Conservation (phyloP, 2,329 filamentous ascomycete species). For the Pochonia chlamydosporia region DNA sequence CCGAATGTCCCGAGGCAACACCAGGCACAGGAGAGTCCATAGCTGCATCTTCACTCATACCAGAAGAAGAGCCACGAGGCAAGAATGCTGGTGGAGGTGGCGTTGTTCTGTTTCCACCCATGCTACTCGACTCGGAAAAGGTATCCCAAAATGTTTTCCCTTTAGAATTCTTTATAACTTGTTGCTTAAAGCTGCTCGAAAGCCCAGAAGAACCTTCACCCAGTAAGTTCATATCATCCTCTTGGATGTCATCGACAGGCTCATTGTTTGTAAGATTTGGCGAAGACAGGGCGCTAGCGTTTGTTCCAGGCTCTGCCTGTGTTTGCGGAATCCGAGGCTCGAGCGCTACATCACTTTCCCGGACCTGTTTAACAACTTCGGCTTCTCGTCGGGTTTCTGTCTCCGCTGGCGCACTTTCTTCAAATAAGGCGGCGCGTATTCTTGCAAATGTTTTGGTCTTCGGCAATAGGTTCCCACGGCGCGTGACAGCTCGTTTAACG, state of each 20-base stretch:
- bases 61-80: constrained; percentile 52
- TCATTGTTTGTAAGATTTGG: constrained; percentile 62
- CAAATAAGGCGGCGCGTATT: constrained; percentile 81
- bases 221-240: constrained; percentile 65
- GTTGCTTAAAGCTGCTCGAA: constrained; percentile 68
- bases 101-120: constrained; percentile 44
- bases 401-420: constrained; percentile 84
- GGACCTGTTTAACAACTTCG: constrained; percentile 91
- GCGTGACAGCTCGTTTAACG: constrained; percentile 74
- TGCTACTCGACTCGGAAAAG: constrained; percentile 62
- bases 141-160: constrained; percentile 69
- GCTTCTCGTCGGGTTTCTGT: constrained; percentile 86
- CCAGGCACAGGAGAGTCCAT: constrained; percentile 62
- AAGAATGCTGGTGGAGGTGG: constrained; percentile 63
- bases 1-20: constrained; percentile 26
- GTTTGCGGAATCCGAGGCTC: constrained; percentile 35
- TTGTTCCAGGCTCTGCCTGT: constrained; percentile 40
- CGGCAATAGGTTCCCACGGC: constrained; percentile 83
- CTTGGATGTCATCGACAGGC: constrained; percentile 61
- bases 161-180: constrained; percentile 65
- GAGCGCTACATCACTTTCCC: constrained; percentile 74
- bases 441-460: constrained; percentile 95
- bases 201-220: constrained; percentile 42
- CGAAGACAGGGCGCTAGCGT: constrained; percentile 59
- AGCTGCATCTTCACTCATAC: constrained; percentile 62